Evolutionary conservation across 163 green algal genomes (phyloP), one percentile per base, ranked within the genome.

Genomic region (Scenedesmus sp.): DNA sequence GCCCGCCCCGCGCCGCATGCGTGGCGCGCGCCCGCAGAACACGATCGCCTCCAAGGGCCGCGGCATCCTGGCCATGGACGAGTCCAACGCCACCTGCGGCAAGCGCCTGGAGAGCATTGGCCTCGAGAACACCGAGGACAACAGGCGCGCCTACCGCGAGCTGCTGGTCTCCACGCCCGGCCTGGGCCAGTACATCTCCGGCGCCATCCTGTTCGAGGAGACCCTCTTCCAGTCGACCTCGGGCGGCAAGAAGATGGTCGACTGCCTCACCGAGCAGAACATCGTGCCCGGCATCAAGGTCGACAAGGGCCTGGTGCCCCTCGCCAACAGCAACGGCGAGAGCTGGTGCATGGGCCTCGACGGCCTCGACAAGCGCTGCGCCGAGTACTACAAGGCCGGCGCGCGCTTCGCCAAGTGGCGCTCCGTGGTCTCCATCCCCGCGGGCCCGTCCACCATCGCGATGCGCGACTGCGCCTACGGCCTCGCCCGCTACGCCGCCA

Each of bases 21-120:
- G 17, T 63, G 14, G 33, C 56, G 56, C 22, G 20, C 36, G 4
- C 26, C 18, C 88, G 78, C 92, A 97, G 94, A 92, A 95, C 62
- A 91, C 85, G 69, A 95, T 98, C 58, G 93, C 95, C 73, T 89
- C 85, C 64, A 70, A 85, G 18, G 96, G 96, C 81, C 91, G 90
- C 53, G 96, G 96, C 77, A 98, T 99, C 72, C 88, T 99, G 74
- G 96, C 96, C 78, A 99, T 99, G 95, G 96, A 99, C 78, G 96
- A 99, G 94, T 99, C 96, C 84, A 99, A 99, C 89, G 96, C 91
- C 85, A 99, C 96, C 75, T 98, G 94, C 87, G 96, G 96, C 83
- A 97, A 97, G 92, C 94, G 96, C 74, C 91, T 99, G 78, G 95
- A 98, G 78, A 97, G 91, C 80, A 98, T 99, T 71, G 96, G 93